Evolutionary conservation across 2,329 filamentous ascomycete species (phyloP), one percentile per base, ranked within the genome.

Genomic region (Venturia aucupariae): DNA sequence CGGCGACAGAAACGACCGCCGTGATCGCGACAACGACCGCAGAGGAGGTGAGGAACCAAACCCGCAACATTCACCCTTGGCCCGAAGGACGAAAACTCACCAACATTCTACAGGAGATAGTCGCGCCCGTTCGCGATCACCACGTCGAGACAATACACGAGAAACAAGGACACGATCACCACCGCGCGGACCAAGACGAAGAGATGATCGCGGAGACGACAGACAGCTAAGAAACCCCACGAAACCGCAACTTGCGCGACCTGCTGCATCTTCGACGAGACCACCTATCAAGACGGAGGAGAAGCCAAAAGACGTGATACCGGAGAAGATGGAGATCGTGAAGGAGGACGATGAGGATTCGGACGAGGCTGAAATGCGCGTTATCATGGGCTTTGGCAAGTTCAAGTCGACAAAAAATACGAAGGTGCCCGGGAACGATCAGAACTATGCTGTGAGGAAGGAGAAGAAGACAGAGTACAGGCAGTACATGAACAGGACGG

Each of bases 381-480:
- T 87, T 61, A 86, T 92, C 79, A 92, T 99, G 90, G 94, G 94
- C 1, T 97, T 99, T 72, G 86, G 86, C 22, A 85, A 83, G 0
- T 99, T 97, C 76, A 87, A 86, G 65, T 87, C 86, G 30, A 97
- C 94, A 24, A 95, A 97, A 76, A 86, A 90, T 66, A 91, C 89
- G 64, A 95, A 97, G 73, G 87, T 99, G 1, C 82, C 84, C 0
- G 94, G 94, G 1, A 99, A 99, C 73, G 86, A 81, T 61, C 75
- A 92, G 72, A 85, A 88, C 51, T 92, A 90, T 64, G 90, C 81
- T 0, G 86, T 97, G 62, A 81, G 88, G 69, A 97, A 94, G 81
- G 91, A 94, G 78, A 97, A 96, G 85, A 92, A 91, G 84, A 90
- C 88, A 17, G 85, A 95, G 80, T 97, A 97, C 73, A 84, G 94